Evolutionary conservation across 2,329 filamentous ascomycete genomes (phyloP).

Genomic region (Aspergillus neotritici): DNA sequence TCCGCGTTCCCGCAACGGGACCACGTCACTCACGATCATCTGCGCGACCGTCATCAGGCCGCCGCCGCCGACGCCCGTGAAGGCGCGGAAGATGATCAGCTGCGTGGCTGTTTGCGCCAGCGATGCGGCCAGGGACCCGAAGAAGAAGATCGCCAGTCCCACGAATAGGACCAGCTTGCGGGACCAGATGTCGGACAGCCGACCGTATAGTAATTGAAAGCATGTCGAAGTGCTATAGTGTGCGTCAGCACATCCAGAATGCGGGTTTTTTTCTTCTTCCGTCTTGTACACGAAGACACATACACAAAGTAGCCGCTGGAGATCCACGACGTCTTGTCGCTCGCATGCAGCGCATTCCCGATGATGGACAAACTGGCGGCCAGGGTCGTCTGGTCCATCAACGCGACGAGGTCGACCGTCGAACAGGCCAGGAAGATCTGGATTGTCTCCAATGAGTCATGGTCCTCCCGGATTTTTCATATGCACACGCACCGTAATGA

Average conservation of each 20-base stretch:
- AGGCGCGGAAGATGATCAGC: constrained; percentile 56
- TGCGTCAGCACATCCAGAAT: constrained; percentile 51
- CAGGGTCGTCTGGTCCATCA: constrained; percentile 56
- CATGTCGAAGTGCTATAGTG: constrained; percentile 62
- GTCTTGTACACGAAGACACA: constrained; percentile 42
- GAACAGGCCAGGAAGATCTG: constrained; percentile 55
- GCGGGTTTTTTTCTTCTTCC: background rate
- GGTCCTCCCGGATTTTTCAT: too few relatives aligned
- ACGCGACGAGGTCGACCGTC: constrained; percentile 50
- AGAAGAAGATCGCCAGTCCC: constrained; percentile 48
- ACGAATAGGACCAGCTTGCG: constrained; percentile 54
- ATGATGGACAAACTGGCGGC: constrained; percentile 53
- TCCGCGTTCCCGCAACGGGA: constrained; percentile 54
- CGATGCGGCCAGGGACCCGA: constrained; percentile 56
- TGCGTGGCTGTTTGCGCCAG: constrained; percentile 52
- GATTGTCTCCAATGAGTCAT: background rate
- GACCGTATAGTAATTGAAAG: constrained; percentile 60
- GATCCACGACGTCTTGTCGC: constrained; percentile 51
- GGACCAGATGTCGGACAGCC: constrained; percentile 56
- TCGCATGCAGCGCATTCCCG: constrained; percentile 47
- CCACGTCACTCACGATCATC: constrained; percentile 59
- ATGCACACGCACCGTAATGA: constrained; percentile 44
- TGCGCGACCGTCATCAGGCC: constrained; percentile 55
- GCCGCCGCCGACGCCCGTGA: constrained; percentile 57
- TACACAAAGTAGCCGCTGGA: constrained; percentile 53